A percentile compares a stretch with the other conserved stretches of the same genome.
These are phyloP conservation scores for Elsinoe arachidis DNA, from an alignment of 2,329 filamentous ascomycete genomes.

Conservation along the genomic window DNA sequence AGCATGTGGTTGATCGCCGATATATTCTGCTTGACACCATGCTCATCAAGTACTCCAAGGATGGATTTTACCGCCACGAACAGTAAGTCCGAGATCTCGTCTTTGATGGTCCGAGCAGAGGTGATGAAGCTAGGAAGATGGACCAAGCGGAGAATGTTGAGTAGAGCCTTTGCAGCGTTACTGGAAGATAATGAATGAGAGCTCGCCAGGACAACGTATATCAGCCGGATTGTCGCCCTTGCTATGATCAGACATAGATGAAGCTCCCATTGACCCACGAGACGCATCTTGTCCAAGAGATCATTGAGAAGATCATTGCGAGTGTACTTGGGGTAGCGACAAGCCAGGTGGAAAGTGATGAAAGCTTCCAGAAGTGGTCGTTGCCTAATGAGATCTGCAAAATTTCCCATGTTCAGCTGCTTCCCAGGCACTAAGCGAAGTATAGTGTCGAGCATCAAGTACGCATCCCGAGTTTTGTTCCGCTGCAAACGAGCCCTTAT, in stretches of 20 bases:
- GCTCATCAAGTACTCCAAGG: background rate
- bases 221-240: background rate
- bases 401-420: conserved; percentile 32
- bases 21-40: background rate
- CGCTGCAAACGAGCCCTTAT: conserved; percentile 37
- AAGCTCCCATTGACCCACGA: background rate
- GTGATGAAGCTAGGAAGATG: background rate
- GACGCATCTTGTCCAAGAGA: background rate
- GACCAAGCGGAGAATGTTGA: background rate
- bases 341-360: conserved; percentile 40
- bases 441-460: conserved; percentile 42
- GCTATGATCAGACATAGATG: background rate
- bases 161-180: background rate
- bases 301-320: background rate
- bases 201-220: background rate
- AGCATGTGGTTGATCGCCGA: background rate
- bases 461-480: conserved; percentile 40
- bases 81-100: background rate
- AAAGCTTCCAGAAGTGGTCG: conserved; percentile 41
- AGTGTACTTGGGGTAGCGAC: conserved; percentile 27
- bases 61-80: background rate
- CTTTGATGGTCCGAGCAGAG: background rate
- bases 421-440: conserved; percentile 39
- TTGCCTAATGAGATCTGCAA: conserved; percentile 38
- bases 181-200: background rate